Percentiles rank a stretch among this genome's conserved stretches.
These are phyloP conservation scores for Cymodocea nodosa DNA, from an alignment of 116 monocot species.

Conservation along the genomic window DNA sequence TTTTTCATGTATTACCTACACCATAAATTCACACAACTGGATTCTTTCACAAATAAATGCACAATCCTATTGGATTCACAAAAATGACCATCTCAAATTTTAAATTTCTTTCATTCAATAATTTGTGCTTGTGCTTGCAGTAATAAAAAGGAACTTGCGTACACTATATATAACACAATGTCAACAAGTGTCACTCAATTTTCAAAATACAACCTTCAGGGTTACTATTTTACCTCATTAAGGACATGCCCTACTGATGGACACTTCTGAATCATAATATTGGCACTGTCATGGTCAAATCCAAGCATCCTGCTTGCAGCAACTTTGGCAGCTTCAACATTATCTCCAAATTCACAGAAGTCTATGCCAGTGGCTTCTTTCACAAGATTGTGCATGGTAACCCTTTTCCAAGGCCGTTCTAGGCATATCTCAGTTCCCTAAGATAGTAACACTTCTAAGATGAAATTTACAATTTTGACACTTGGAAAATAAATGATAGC, in stretches of 20 bases:
- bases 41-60: not conserved
- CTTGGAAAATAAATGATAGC: too few relatives aligned
- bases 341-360: constrained; percentile 40
- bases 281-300: constrained; percentile 18
- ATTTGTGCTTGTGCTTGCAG: not conserved
- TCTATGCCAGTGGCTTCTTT: constrained; percentile 75
- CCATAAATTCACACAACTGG: too few relatives aligned
- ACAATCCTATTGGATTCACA: not conserved
- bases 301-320: constrained; percentile 32
- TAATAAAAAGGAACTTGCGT: too few relatives aligned
- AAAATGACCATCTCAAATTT: not conserved
- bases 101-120: not conserved
- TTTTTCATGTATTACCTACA: too few relatives aligned
- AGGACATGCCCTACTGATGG: constrained; percentile 85
- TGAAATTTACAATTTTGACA: not conserved
- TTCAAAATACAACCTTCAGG: not conserved
- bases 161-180: too few relatives aligned
- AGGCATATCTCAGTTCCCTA: constrained; percentile 79
- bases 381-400: constrained; percentile 94
- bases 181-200: too few relatives aligned
- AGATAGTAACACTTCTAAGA: not conserved
- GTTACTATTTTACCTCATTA: constrained; percentile 45
- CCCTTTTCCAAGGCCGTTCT: constrained; percentile 81
- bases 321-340: constrained; percentile 65
- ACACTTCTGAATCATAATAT: constrained; percentile 26